These are phyloP conservation scores for Apiospora kogelbergensis DNA, from an alignment of 2,329 filamentous ascomycete genomes.

Conservation along the genomic window DNA sequence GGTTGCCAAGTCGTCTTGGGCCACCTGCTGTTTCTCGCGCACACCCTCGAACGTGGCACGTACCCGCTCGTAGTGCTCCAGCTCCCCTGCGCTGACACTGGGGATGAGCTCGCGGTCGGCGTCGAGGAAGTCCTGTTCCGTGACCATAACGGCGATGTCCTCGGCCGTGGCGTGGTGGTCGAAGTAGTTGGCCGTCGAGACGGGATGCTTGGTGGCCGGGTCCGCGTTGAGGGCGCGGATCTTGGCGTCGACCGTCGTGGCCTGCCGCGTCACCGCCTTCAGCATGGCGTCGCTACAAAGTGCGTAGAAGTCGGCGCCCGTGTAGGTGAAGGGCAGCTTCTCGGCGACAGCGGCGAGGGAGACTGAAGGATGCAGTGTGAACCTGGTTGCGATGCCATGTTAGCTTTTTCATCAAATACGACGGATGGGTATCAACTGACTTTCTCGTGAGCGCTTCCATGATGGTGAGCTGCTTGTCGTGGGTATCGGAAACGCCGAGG, in stretches of 20 bases:
- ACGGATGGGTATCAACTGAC: conserved; percentile 49
- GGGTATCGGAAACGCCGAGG: conserved; percentile 91
- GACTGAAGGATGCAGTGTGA: conserved; percentile 77
- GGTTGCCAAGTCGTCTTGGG: conserved; percentile 29
- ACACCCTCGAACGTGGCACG: conserved; percentile 77
- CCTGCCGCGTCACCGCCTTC: conserved; percentile 92
- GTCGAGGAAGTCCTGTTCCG: conserved; percentile 80
- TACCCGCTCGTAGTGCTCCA: conserved; percentile 87
- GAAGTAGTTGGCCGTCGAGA: conserved; percentile 93
- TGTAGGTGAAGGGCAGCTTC: conserved; percentile 89
- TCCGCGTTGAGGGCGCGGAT: conserved; percentile 67
- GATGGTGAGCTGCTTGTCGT: conserved; percentile 94
- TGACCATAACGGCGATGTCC: conserved; percentile 85
- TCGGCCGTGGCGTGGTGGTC: conserved; percentile 83
- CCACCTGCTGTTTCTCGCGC: conserved; percentile 43
- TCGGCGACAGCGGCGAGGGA: conserved; percentile 75
- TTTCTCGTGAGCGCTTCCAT: conserved; percentile 92
- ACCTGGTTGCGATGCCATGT: conserved; percentile 50
- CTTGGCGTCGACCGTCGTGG: conserved; percentile 78
- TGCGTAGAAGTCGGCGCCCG: conserved; percentile 95
- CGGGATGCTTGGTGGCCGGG: conserved; percentile 41
- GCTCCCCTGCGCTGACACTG: conserved; percentile 87
- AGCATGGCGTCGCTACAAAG: conserved; percentile 98
- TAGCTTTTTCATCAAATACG: neutral
- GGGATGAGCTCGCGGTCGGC: conserved; percentile 88